Evolutionary conservation across 805 yeast species (phyloP), one percentile per base, ranked within the genome.

Genomic region (Pichia ethanolica): DNA sequence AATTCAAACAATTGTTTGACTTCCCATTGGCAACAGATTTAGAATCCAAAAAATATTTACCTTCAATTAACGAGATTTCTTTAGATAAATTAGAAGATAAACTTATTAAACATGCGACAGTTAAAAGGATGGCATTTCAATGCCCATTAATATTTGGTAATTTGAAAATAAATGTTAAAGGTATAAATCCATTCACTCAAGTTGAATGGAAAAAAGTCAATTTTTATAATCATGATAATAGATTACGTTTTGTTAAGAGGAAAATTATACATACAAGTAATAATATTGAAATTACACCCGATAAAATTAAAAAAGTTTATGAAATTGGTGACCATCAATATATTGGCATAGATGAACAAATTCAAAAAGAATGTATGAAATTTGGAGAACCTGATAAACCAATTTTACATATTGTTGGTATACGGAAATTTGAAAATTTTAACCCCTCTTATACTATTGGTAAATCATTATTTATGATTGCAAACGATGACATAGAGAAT

Each of bases 161-260:
- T 14, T 49, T 90, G 20, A 70, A 72, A 0, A 75, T 91, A 44
- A 84, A 89, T 0, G 72, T 90, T 1, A 78, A 77, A 55, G 97
- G 96, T 0, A 86, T 80, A 58, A 67, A 83, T 0, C 71, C 86
- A n/a, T 77, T 75, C 52, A 70, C 73, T 11, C 14, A 49, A 12
- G 46, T 39, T 6, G 49, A 51, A 26, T 47, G 49, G 44, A 54
- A 54, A 30, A 47, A 47, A 5, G 28, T 54, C 37, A 71, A 71
- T 41, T 76, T 86, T 5, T 80, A 77, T 61, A 79, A 76, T 39
- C 73, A 74, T 44, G 77, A 74, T 3, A 83, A 79, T 27, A 62
- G 65, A 8, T 69, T 79, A 45, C 71, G 73, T 55, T 70, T 77
- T 14, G 90, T 82, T 0, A 74, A 75, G 44, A 66, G 76, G 0